These are phyloP conservation scores for Apiospora aurea DNA, from an alignment of 2,329 filamentous ascomycete species.

Conservation along the genomic window DNA sequence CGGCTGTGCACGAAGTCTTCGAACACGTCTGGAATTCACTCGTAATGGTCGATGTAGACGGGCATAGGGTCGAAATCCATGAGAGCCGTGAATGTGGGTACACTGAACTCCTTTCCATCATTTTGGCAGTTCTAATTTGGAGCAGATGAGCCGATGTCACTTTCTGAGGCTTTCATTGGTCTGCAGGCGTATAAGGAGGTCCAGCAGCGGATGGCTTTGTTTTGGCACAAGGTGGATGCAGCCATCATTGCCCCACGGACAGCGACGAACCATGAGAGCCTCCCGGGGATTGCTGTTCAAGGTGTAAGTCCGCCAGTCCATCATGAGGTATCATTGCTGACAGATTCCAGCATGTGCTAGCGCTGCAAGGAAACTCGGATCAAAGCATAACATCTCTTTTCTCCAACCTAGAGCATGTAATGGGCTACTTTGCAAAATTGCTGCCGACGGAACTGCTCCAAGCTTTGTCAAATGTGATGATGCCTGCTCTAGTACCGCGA, in stretches of 20 bases:
- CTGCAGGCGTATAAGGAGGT: constrained; percentile 67
- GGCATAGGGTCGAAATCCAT: constrained; percentile 63
- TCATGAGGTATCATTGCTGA: constrained; percentile 29
- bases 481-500: constrained; percentile 71
- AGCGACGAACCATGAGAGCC: constrained; percentile 43
- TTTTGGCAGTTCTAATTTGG: constrained; percentile 29
- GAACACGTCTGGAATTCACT: constrained; percentile 75
- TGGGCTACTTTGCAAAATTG: constrained; percentile 58
- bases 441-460: constrained; percentile 63
- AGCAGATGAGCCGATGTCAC: constrained; percentile 59
- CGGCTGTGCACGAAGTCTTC: constrained; percentile 70
- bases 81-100: constrained; percentile 56
- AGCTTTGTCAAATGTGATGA: constrained; percentile 71
- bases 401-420: constrained; percentile 57
- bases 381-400: constrained; percentile 59
- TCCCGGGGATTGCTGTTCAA: constrained; percentile 51
- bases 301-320: constrained; percentile 43
- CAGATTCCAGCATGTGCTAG: constrained; percentile 50
- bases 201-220: constrained; percentile 62
- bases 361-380: constrained; percentile 51
- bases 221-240: constrained; percentile 70
- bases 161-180: constrained; percentile 61
- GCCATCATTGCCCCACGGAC: constrained; percentile 68
- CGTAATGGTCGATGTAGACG: constrained; percentile 66
- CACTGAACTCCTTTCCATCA: too few relatives aligned